These are phyloP conservation scores for Aspergillus sp. DNA, from an alignment of 2,329 filamentous ascomycete genomes.

Conservation along the genomic window DNA sequence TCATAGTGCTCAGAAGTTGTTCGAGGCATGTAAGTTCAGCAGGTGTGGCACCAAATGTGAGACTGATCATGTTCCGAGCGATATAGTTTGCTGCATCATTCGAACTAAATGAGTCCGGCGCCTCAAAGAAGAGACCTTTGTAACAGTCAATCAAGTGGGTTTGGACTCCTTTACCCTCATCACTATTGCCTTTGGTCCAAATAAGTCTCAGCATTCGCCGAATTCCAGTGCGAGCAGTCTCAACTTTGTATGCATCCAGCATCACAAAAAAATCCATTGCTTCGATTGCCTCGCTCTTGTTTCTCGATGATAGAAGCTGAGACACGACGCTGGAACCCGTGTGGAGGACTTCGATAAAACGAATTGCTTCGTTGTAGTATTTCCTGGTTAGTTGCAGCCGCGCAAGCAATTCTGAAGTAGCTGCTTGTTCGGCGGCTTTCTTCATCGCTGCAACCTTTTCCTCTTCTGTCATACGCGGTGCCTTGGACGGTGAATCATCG, in stretches of 20 bases:
- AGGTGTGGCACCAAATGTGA: conserved; percentile 92
- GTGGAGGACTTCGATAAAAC: conserved; percentile 90
- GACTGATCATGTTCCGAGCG: conserved; percentile 96
- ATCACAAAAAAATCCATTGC: conserved; percentile 98
- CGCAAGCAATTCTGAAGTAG: conserved; percentile 82
- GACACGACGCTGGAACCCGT: conserved; percentile 76
- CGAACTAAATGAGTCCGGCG: conserved; percentile 79
- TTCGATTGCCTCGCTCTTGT: conserved; percentile 98
- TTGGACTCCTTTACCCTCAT: conserved; percentile 97
- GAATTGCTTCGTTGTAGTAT: conserved; percentile 90
- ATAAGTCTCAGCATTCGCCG: conserved; percentile 94
- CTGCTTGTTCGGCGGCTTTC: conserved; percentile 82
- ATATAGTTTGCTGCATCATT: conserved; percentile 96
- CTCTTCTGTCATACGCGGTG: conserved; percentile 71
- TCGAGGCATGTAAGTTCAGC: conserved; percentile 94
- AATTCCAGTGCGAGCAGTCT: conserved; percentile 89
- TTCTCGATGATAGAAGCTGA: conserved; percentile 86
- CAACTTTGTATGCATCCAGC: conserved; percentile 92
- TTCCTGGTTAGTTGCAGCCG: conserved; percentile 84
- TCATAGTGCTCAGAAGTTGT: conserved; percentile 94
- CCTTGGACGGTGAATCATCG: conserved; percentile 63
- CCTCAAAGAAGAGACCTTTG: conserved; percentile 92
- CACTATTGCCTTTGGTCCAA: conserved; percentile 99
- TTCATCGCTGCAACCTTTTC: conserved; percentile 70
- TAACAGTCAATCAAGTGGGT: conserved; percentile 97